These are phyloP conservation scores for Lophium mytilinum DNA, from an alignment of 495 filamentous ascomycete species.

Conservation along the genomic window DNA sequence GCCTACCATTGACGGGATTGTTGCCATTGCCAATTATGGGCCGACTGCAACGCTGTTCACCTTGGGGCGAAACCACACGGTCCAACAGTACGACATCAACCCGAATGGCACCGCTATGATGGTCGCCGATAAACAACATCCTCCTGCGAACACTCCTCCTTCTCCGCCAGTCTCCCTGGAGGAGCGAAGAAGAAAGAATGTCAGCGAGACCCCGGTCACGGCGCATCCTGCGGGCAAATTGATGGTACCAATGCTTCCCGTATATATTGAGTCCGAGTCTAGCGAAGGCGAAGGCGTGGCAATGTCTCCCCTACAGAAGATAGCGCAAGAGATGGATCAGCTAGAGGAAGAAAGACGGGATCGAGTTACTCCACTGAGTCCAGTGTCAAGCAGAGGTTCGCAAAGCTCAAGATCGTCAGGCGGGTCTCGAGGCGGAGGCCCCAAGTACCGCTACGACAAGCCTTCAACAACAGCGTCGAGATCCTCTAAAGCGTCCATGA, in stretches of 20 bases:
- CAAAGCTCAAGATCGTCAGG: constrained; percentile 42
- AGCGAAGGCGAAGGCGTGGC: constrained; percentile 48
- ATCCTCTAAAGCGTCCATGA: constrained; percentile 29
- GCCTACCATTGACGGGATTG: constrained; percentile 72
- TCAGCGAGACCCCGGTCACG: constrained; percentile 29
- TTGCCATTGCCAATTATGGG: constrained; percentile 79
- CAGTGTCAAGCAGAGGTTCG: constrained; percentile 32
- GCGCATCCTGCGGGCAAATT: constrained; percentile 5
- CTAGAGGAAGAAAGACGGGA: constrained; percentile 44
- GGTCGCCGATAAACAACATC: constrained; percentile 77
- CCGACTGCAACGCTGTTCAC: constrained; percentile 90
- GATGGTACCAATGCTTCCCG: constrained; percentile 35
- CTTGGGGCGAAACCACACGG: constrained; percentile 73
- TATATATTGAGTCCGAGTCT: constrained; percentile 52
- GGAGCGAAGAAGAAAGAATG: constrained; percentile 37
- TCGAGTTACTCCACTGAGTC: constrained; percentile 37
- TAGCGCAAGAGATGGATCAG: constrained; percentile 52
- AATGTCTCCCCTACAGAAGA: constrained; percentile 58
- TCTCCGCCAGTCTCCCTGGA: constrained; percentile 71
- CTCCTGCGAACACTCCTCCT: constrained; percentile 63
- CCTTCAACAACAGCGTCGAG: constrained; percentile 32
- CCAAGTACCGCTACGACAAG: constrained; percentile 48
- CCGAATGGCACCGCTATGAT: constrained; percentile 51
- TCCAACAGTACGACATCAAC: constrained; percentile 92
- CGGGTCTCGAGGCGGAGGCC: background rate